A percentile compares a stretch with the other conserved stretches of the same genome.
These are phyloP conservation scores for Thraustochytrium sp. DNA, from an alignment of 352 stramenopile genomes.

Conservation along the genomic window DNA sequence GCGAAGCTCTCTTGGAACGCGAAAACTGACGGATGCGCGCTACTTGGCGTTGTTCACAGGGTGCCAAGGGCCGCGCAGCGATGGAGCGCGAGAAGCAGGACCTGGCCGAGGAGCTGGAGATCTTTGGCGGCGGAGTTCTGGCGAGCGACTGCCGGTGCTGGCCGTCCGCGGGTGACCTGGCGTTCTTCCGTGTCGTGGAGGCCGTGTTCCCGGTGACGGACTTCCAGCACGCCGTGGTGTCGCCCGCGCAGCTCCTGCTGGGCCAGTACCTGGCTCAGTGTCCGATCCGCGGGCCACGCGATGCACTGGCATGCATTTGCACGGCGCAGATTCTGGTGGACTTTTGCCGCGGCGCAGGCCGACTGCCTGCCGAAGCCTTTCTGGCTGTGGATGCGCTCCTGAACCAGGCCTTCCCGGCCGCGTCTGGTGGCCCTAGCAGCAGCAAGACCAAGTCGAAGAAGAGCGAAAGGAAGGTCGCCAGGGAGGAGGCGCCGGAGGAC, in stretches of 20 bases:
- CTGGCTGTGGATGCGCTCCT: background rate
- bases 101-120: background rate
- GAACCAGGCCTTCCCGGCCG: background rate
- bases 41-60: slow-evolving; percentile 8
- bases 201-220: slow-evolving; percentile 44
- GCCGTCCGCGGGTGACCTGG: slow-evolving; percentile 39
- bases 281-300: slow-evolving; percentile 1
- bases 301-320: slow-evolving; percentile 6
- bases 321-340: slow-evolving; percentile 27
- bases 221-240: slow-evolving; percentile 40
- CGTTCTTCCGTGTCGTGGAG: slow-evolving; percentile 32
- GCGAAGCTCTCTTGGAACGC: too few relatives aligned
- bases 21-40: too few relatives aligned
- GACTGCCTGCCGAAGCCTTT: background rate
- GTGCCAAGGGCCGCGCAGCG: background rate
- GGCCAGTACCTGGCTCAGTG: slow-evolving; percentile 33
- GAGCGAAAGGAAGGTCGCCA: too few relatives aligned
- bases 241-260: slow-evolving; percentile 37
- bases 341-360: background rate
- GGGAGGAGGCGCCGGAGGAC: too few relatives aligned
- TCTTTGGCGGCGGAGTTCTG: slow-evolving; percentile 5
- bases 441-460: too few relatives aligned
- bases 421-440: too few relatives aligned
- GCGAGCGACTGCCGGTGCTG: slow-evolving; percentile 37
- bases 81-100: slow-evolving; percentile 32